A percentile compares a stretch with the other conserved stretches of the same genome.
These are phyloP conservation scores for Penicillium lagena DNA, from an alignment of 495 filamentous ascomycete species.

Conservation along the genomic window DNA sequence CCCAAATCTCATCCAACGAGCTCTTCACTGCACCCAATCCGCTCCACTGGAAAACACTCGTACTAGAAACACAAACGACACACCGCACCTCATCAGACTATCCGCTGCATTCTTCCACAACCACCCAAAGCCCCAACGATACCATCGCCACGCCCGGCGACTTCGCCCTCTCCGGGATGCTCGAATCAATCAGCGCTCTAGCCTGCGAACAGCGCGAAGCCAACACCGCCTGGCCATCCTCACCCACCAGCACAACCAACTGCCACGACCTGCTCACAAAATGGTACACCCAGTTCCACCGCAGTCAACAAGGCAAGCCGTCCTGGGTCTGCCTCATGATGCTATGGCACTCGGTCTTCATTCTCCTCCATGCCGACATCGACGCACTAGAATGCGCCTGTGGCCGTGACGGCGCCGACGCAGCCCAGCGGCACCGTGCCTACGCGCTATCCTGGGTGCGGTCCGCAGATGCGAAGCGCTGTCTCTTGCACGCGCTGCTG, in stretches of 20 bases:
- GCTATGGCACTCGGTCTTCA: slow-evolving; percentile 28
- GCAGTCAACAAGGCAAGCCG: not conserved
- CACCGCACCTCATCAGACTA: no score
- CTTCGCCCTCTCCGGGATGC: slow-evolving; percentile 7
- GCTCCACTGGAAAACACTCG: slow-evolving; percentile 12
- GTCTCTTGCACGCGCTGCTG: slow-evolving; percentile 11
- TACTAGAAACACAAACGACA: slow-evolving; percentile 1
- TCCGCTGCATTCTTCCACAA: not conserved
- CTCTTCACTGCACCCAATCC: slow-evolving; percentile 26
- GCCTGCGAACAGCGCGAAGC: not conserved
- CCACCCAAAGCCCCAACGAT: not conserved
- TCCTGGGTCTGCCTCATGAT: slow-evolving; percentile 13
- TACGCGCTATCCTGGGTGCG: slow-evolving; percentile 7
- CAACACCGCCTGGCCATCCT: not conserved
- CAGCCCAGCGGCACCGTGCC: not conserved
- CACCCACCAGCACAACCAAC: not conserved
- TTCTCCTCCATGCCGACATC: slow-evolving; percentile 17
- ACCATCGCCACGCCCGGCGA: not conserved
- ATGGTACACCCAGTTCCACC: slow-evolving; percentile 8
- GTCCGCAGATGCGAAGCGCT: slow-evolving; percentile 7
- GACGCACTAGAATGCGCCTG: slow-evolving; percentile 19
- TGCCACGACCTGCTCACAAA: slow-evolving; percentile 1
- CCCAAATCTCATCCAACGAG: slow-evolving; percentile 12
- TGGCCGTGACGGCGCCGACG: slow-evolving; percentile 14
- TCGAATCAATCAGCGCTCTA: slow-evolving; percentile 9